Conservation (phyloP, 768 basidiomycete genomes). For the Psilocybe tampanensis region DNA sequence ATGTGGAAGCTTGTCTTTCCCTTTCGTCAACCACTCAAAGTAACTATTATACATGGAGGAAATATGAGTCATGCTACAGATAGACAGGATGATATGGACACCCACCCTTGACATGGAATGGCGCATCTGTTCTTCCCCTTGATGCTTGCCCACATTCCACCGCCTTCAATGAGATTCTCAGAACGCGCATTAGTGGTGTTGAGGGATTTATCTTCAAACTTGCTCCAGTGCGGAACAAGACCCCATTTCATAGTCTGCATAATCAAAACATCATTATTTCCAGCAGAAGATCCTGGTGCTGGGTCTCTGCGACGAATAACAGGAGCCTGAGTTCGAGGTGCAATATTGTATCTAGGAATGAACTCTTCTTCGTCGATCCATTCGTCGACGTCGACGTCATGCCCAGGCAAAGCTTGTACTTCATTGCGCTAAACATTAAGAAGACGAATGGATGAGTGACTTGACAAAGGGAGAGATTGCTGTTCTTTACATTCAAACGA, state of each 20-base stretch:
- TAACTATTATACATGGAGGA: slow-evolving; percentile 70
- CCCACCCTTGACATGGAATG: slow-evolving; percentile 62
- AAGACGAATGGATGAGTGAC: neutral
- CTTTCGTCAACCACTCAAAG: slow-evolving; percentile 93
- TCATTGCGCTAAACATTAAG: slow-evolving; percentile 33
- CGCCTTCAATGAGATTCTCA: slow-evolving; percentile 75
- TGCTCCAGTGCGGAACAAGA: slow-evolving; percentile 82
- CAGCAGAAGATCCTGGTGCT: slow-evolving; percentile 16
- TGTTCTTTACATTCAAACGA: slow-evolving; percentile 43
- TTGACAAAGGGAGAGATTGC: neutral
- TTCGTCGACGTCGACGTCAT: slow-evolving; percentile 49
- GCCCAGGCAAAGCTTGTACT: slow-evolving; percentile 46
- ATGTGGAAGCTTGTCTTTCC: slow-evolving; percentile 78
- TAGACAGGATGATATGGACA: neutral
- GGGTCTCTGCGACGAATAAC: slow-evolving; percentile 58
- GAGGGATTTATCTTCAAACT: slow-evolving; percentile 67
- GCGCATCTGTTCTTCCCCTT: slow-evolving; percentile 84
- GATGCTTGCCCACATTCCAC: slow-evolving; percentile 85
- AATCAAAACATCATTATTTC: slow-evolving; percentile 35
- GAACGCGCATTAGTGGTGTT: slow-evolving; percentile 91
- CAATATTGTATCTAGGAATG: slow-evolving; percentile 77
- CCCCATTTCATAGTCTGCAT: slow-evolving; percentile 93
- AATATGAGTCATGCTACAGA: neutral
- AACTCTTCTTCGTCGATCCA: slow-evolving; percentile 67
- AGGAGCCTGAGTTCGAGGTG: slow-evolving; percentile 78